These are phyloP conservation scores for Solanum etuberosum DNA, from an alignment of 257 asterid species.

Conservation along the genomic window DNA sequence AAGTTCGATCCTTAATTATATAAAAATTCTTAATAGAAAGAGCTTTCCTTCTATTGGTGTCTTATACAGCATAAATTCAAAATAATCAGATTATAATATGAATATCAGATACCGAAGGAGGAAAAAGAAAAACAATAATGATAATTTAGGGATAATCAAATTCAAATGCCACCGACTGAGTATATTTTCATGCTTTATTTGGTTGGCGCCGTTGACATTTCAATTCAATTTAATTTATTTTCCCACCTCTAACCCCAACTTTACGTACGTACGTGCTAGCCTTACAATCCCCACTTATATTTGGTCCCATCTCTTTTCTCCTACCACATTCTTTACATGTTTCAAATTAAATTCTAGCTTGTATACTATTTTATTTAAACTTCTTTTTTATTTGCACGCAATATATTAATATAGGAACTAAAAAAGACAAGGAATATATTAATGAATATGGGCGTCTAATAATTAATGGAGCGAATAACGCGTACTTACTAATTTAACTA, in stretches of 20 bases:
- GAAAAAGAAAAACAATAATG: not conserved
- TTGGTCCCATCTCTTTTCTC: not conserved
- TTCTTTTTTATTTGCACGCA: not conserved
- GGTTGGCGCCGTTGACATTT: not conserved
- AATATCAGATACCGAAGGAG: too few relatives aligned
- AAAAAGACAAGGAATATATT: not conserved
- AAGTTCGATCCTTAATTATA: too few relatives aligned
- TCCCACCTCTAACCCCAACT: not conserved
- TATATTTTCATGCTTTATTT: not conserved
- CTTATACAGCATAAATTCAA: too few relatives aligned
- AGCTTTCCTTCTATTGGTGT: accelerated
- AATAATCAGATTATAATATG: too few relatives aligned
- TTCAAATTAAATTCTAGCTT: not conserved
- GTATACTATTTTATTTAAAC: not conserved
- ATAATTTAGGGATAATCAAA: not conserved
- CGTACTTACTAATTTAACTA: not conserved
- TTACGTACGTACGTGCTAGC: not conserved
- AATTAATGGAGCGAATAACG: not conserved
- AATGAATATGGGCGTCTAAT: not conserved
- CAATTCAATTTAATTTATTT: not conserved
- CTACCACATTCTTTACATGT: not conserved
- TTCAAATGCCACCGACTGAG: not conserved
- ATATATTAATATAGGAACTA: not conserved
- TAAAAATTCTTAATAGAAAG: too few relatives aligned
- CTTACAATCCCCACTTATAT: not conserved